Evolutionary conservation across 495 filamentous ascomycete genomes (phyloP).

Genomic region (Physcia stellaris): DNA sequence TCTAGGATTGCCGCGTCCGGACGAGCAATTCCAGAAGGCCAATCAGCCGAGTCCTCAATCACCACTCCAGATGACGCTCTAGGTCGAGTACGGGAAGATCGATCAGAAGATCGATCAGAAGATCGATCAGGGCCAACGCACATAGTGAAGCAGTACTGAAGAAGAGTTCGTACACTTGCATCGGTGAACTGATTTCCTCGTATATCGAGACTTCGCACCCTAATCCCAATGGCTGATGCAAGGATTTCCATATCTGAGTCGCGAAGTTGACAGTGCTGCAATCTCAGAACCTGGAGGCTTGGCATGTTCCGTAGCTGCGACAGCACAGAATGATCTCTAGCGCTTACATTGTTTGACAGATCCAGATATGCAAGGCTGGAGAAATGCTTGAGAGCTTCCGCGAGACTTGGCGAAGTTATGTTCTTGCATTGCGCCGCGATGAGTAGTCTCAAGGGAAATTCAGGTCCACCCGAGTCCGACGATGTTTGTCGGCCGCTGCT

Average conservation of each 20-base stretch:
- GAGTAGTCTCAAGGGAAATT: slow-evolving; percentile 36
- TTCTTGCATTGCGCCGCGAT: slow-evolving; percentile 44
- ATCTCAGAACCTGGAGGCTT: slow-evolving; percentile 43
- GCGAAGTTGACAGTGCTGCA: slow-evolving; percentile 41
- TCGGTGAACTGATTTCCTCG: slow-evolving; percentile 47
- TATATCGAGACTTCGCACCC: slow-evolving; percentile 44
- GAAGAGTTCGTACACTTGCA: slow-evolving; percentile 34
- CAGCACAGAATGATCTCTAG: slow-evolving; percentile 37
- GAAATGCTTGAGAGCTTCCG: slow-evolving; percentile 37
- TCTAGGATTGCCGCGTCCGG: slow-evolving; percentile 12
- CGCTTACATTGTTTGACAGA: slow-evolving; percentile 43
- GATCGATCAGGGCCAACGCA: slow-evolving; percentile 1
- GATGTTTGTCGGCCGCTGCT: slow-evolving; percentile 6
- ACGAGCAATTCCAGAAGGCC: slow-evolving; percentile 20
- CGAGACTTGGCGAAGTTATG: slow-evolving; percentile 38
- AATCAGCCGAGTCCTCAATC: slow-evolving; percentile 13
- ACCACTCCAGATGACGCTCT: slow-evolving; percentile 7
- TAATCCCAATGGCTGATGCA: slow-evolving; percentile 35
- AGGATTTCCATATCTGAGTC: slow-evolving; percentile 41
- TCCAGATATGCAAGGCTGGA: slow-evolving; percentile 45
- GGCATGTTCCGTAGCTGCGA: slow-evolving; percentile 27
- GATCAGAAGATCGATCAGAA: not conserved
- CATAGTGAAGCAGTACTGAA: slow-evolving; percentile 35
- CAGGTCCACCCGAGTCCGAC: slow-evolving; percentile 5
- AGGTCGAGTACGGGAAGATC: not conserved